Evolutionary conservation across 495 filamentous ascomycete species (phyloP), one percentile per base, ranked within the genome.

Genomic region (Penicillium diatomitis): DNA sequence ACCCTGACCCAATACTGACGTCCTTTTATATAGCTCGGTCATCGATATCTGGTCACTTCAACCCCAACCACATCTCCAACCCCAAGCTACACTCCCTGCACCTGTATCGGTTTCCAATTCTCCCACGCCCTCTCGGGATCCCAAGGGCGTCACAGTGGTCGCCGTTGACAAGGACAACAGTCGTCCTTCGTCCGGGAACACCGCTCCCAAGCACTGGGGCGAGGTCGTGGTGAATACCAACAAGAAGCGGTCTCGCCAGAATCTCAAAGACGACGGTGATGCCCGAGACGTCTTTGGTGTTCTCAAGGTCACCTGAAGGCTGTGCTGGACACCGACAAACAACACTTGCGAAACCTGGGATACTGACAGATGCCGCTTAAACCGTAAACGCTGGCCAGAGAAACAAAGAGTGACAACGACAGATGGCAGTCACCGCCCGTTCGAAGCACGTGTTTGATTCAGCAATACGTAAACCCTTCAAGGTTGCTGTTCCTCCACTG

Each of bases 1-100:
- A 20, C 20, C 20, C 20, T 20, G 20, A 20, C 20, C 40, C 38
- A 55, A 56, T 29, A n/a, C 32, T 45, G 30, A 2, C 37, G 7
- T 30, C 30, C 35, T 1, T 44, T 37, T 7, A 11, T 37, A 8
- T 29, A 74, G 68, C 54, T 68, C 71, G 27, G 71, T 74, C 50
- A 71, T 74, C 46, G 71, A 74, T 49, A 74, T 74, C 55, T 74
- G 71, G 71, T 71, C 71, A 30, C 54, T 72, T 34, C 71, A 74
- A 63, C 70, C 71, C 3, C 71, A 74, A 66, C 66, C 69, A 28
- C 70, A 73, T 44, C 68, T 74, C 12, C 71, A 70, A 57, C 69
- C 71, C 4, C 69, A 64, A 47, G 71, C 71, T 39, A 72, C 71
- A 30, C 66, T 74, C 37, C 69, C 59, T 36, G 54, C 55, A 27